Evolutionary conservation across 306 rosid genomes (phyloP).

Genomic region (Spatholobus suberectus): DNA sequence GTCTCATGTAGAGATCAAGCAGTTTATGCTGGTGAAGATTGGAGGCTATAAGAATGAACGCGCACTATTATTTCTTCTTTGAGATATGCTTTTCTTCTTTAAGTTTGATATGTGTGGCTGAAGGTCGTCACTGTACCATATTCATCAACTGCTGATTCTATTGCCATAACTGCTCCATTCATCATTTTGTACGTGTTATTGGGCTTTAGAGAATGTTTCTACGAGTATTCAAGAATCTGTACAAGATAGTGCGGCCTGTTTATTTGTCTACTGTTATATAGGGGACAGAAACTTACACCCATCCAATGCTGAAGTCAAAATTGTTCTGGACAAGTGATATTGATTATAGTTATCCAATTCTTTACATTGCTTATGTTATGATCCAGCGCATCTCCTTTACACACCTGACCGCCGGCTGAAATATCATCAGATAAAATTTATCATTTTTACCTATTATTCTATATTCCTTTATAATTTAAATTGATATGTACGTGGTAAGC

Average conservation of each 20-base stretch:
- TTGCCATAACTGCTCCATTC: slow-evolving; percentile 1
- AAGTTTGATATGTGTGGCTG: slow-evolving; percentile 32
- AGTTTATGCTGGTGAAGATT: slow-evolving; percentile 84
- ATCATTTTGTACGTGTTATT: neutral
- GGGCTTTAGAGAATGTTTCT: slow-evolving; percentile 28
- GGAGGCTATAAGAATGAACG: slow-evolving; percentile 59
- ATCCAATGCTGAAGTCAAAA: neutral
- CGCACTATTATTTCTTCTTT: slow-evolving; percentile 25
- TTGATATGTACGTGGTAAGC: neutral
- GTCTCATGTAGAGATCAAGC: slow-evolving; percentile 82
- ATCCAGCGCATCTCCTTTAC: neutral
- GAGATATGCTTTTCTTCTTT: slow-evolving; percentile 28
- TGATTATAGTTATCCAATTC: slow-evolving; percentile 26
- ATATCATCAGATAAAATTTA: neutral
- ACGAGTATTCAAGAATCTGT: slow-evolving; percentile 17
- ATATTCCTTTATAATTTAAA: neutral
- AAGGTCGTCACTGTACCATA: slow-evolving; percentile 43
- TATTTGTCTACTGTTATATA: slow-evolving; percentile 10
- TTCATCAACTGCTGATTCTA: neutral
- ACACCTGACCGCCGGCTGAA: neutral
- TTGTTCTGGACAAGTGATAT: neutral
- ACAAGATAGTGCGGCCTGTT: slow-evolving; percentile 19
- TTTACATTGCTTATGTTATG: neutral
- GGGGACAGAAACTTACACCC: slow-evolving; percentile 2
- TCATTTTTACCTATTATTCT: neutral